phyloP scores from a whole-genome alignment of 1,284 basidiomycete species.

The Ustanciosporium gigantosporum region DNA sequence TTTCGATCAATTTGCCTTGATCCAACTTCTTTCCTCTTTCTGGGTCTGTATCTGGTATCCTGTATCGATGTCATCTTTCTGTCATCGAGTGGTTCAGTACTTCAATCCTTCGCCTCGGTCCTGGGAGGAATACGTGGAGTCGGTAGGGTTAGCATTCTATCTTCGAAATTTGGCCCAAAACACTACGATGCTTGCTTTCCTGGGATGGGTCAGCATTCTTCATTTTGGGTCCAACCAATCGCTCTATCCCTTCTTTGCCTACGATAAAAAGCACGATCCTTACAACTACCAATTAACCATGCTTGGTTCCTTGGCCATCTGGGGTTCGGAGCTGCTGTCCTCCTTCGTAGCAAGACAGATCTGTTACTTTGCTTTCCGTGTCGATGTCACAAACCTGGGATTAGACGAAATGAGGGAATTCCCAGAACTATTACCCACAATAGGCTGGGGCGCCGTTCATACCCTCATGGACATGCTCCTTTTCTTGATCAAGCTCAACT shows the following conservation, averaged over 20 bases:
- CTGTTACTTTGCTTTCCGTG: constrained; percentile 63
- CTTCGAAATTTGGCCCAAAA: constrained; percentile 67
- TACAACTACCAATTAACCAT: constrained; percentile 68
- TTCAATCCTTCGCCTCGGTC: constrained; percentile 64
- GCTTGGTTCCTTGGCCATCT: constrained; percentile 65
- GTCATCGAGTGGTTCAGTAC: constrained; percentile 63
- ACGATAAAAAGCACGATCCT: constrained; percentile 65
- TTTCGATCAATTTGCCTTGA: constrained; percentile 63
- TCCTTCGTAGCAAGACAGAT: constrained; percentile 64
- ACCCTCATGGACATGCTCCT: constrained; percentile 67
- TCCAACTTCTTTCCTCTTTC: constrained; percentile 66
- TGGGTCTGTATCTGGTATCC: constrained; percentile 66
- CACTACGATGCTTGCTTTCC: constrained; percentile 64
- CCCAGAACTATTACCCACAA: constrained; percentile 62
- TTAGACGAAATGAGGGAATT: constrained; percentile 66
- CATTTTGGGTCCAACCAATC: constrained; percentile 66
- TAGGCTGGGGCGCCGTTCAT: constrained; percentile 66
- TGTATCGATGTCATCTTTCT: constrained; percentile 65
- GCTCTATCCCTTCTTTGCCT: constrained; percentile 68
- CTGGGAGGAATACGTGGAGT: constrained; percentile 66
- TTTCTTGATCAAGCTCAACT: constrained; percentile 62
- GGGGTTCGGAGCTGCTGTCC: constrained; percentile 65
- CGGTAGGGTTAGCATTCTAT: constrained; percentile 64
- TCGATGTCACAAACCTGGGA: constrained; percentile 65
- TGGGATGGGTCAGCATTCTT: constrained; percentile 64